Evolutionary conservation across 805 yeast genomes (phyloP).

Genomic region (Maudiozyma barnettii): DNA sequence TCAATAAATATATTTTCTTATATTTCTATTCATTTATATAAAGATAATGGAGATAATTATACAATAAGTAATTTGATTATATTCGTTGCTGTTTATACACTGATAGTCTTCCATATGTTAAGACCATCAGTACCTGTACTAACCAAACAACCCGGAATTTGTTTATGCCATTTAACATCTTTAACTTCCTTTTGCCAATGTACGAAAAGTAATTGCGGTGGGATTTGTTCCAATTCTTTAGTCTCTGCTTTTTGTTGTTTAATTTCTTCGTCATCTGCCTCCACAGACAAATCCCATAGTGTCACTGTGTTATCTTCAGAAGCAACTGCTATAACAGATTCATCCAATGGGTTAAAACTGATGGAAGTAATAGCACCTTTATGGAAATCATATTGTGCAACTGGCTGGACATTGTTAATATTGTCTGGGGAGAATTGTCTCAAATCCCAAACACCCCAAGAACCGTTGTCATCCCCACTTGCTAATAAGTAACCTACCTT

Average conservation of each 20-base stretch:
- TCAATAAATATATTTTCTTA: background rate
- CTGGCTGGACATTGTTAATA: slow-evolving; percentile 50
- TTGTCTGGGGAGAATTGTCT: slow-evolving; percentile 60
- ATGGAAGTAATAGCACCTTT: slow-evolving; percentile 87
- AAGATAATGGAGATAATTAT: background rate
- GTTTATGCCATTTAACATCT: slow-evolving; percentile 96
- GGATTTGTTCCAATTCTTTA: slow-evolving; percentile 76
- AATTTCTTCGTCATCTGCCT: slow-evolving; percentile 96
- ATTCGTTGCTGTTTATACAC: slow-evolving; percentile 43
- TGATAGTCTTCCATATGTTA: slow-evolving; percentile 91
- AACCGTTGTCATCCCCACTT: slow-evolving; percentile 94
- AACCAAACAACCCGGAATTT: slow-evolving; percentile 90
- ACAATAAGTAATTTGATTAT: background rate
- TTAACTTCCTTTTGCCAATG: slow-evolving; percentile 98
- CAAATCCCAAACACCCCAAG: slow-evolving; percentile 97
- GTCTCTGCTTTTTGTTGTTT: slow-evolving; percentile 72
- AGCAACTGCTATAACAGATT: slow-evolving; percentile 89
- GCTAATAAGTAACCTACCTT: slow-evolving; percentile 82
- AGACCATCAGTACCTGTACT: slow-evolving; percentile 95
- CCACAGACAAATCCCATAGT: slow-evolving; percentile 96
- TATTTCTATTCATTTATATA: background rate
- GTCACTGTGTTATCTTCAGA: slow-evolving; percentile 96
- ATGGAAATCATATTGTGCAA: slow-evolving; percentile 92
- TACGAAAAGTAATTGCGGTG: slow-evolving; percentile 90
- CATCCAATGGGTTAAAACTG: slow-evolving; percentile 90